These are phyloP conservation scores for Phaffia australis DNA, from an alignment of 768 basidiomycete genomes.

Conservation along the genomic window DNA sequence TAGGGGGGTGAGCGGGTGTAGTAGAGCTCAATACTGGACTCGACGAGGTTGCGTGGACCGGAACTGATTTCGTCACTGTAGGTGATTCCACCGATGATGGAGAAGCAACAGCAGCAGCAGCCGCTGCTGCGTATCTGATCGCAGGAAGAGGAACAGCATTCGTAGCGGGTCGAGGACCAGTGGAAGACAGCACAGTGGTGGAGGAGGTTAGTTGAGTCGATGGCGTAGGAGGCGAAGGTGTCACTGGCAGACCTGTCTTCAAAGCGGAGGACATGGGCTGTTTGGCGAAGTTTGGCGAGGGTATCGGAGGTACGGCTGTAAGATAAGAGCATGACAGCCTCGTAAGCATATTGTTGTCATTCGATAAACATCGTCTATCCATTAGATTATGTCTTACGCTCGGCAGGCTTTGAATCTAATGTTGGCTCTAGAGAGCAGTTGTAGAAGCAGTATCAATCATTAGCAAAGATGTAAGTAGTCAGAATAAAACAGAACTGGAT, in stretches of 20 bases:
- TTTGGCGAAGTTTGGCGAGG: slow-evolving; percentile 57
- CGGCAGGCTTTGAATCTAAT: slow-evolving; percentile 29
- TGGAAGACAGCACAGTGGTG: slow-evolving; percentile 17
- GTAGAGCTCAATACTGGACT: background rate
- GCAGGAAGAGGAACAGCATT: slow-evolving; percentile 49
- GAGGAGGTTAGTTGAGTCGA: background rate
- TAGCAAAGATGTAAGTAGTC: slow-evolving; percentile 16
- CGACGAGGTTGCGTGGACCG: background rate
- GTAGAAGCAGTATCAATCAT: slow-evolving; percentile 22
- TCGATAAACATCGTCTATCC: background rate
- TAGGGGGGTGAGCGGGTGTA: background rate
- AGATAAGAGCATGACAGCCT: too few relatives aligned
- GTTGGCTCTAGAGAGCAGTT: slow-evolving; percentile 27
- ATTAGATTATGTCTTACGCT: slow-evolving; percentile 18
- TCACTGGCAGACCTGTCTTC: slow-evolving; percentile 52
- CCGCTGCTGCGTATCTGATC: slow-evolving; percentile 84
- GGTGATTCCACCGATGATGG: background rate
- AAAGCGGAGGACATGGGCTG: slow-evolving; percentile 67
- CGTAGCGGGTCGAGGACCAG: slow-evolving; percentile 21
- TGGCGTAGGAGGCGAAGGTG: slow-evolving; percentile 43
- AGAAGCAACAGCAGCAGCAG: slow-evolving; percentile 52
- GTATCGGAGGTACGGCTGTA: slow-evolving; percentile 48
- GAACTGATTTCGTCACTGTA: background rate
- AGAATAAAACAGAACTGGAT: background rate
- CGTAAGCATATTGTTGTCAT: too few relatives aligned